Base-by-base conservation (phyloP, 345 rosid species). In the Eutrema heterophyllum region DNA sequence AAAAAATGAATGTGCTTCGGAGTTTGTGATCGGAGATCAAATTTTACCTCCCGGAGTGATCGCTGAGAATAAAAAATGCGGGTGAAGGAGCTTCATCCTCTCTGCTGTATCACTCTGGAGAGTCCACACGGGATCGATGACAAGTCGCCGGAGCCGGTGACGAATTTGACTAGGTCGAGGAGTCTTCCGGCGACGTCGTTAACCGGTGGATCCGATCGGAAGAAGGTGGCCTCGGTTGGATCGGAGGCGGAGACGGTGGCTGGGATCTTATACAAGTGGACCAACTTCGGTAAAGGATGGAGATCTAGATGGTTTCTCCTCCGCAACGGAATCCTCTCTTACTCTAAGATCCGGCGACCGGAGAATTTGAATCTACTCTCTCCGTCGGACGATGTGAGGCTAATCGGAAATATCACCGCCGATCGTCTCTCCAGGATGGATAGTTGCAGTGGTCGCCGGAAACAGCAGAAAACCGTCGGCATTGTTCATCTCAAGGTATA, bases 251-350 rank as follows among this genome's bases (percentile, higher is more conserved):
- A 85, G 14, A 80, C 87, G 2, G 94, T 89, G 6, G 97, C 94
- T 45, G 99, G 99, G 68, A 82, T 89, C 24, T 83, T 95, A 33
- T 82, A 87, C 59, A 95, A 95, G 88, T 95, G 99, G 99, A 95
- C 99, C 0, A 95, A 95, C 83, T 95, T 86, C 79, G 91, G 99
- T 8, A 95, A 89, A 68, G 97, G 99, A 33, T 95, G 99, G 98
- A 92, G 97, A 86, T 92, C 96, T 77, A 83, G 99, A 67, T 95
- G 96, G 96, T 92, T 95, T 81, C 74, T 84, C 41, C 87, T 95
- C 64, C 86, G 86, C 45, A 86, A 90, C 55, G 97, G 97, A 26
- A 83, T 85, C 57, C 84, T 95, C 1, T 92, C 93, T 39, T 95
- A 95, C 75, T 92, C 92, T 26, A 92, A 89, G 87, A 83, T 85